Evolutionary conservation across 208 protist genomes (phyloP), one percentile per base, ranked within the genome.

Genomic region (Willaertia magna): DNA sequence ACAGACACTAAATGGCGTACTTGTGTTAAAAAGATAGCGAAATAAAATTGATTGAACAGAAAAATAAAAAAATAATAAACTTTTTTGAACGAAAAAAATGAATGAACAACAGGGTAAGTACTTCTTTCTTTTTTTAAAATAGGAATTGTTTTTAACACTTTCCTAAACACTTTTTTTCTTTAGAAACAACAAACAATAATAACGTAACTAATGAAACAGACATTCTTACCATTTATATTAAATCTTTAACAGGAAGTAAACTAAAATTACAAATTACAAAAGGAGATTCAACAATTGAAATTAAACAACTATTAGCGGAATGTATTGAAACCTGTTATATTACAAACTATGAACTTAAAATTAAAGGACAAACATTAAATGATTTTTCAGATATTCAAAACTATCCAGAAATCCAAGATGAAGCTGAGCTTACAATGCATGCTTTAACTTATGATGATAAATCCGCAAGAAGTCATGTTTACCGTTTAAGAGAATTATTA

Each of bases 271-370:
- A 89, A 43, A 82, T 90, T 30, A 61, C 74, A 74, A 85, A 75
- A 78, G n/a, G 42, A 46, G 89, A 91, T 55, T 67, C 78, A 16
- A 79, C 88, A 44, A 74, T 76, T 43, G 89, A 90, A 85, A 89
- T 91, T 82, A 83, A 87, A 74, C 88, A 86, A 49, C 86, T 85
- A 30, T 79, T 91, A n/a, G 78, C 87, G 48, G 89, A 91, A 34
- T 88, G 85, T 9, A 51, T 88, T 40, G 88, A 91, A 43, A 88
- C 88, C 20, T 89, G 86, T 75, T 79, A 90, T 20, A 75, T 89
- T 34, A 89, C 89, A 26, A 87, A 67, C 1, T 91, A 88, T 39
- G 48, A 78, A 20, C 79, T 91, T 20, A 61, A 40, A 16, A 81
- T 89, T 1, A 51, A 87, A 18, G 85, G 85, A 55, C 39, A 40